Evolutionary conservation across 2,329 filamentous ascomycete species (phyloP), one percentile per base, ranked within the genome.

Genomic region (Trichoderma endophyticum): DNA sequence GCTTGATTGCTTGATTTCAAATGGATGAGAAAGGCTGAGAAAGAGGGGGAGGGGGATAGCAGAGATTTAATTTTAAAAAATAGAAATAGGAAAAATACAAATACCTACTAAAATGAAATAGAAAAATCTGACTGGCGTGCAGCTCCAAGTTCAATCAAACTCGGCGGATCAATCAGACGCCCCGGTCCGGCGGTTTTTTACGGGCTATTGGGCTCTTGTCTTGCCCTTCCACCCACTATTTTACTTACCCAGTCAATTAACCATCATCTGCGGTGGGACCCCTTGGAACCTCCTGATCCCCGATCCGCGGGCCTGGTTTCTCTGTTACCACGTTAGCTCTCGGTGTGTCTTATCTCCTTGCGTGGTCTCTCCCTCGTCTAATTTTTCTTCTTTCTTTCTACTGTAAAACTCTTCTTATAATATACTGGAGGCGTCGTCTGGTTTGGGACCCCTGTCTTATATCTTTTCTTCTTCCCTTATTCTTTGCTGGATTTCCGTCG

Each of bases 281-380:
- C 64, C 43, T 57, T 57, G 48, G 48, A 67, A 57, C 64, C 48
- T 57, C 64, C 51, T 67, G 48, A 39, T 59, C 64, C 64, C 64
- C 64, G 64, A 57, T 67, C 64, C 64, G 64, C 64, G 64, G 64
- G 32, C 64, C 21, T 56, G 64, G 51, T 67, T 67, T 56, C 32
- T 57, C 51, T 67, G 26, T 67, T 28, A 57, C 51, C 51, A 57
- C 51, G 32, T 39, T 66, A 56, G n/a, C 24, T 36, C 34, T 56
- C 24, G 28, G 62, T 32, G 26, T 64, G 39, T 64, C 62, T 64
- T 34, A 67, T 59, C 64, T 43, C 39, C 39, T 48, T 48, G 39
- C 3, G 36, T 39, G 14, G 14, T 39, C 34, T 54, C 30, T 24
- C 54, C 28, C n/a, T 54, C 28, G 30, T 56, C 21, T 51, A 51